Conservation (phyloP, 208 protist species). For the Angomonas ambiguus region DNA sequence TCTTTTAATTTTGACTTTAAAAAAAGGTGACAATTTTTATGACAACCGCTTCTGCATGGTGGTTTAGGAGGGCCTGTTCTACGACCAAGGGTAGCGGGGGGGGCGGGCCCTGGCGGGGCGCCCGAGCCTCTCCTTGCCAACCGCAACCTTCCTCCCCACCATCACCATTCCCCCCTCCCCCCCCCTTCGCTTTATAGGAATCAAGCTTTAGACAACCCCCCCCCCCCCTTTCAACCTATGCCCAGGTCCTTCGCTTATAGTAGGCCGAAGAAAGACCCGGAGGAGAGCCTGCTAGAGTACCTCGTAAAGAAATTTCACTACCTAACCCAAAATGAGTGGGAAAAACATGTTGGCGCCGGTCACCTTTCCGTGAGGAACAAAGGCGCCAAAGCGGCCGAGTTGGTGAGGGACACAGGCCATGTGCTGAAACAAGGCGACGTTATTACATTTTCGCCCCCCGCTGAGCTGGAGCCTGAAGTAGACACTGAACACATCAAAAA, state of each 20-base stretch:
- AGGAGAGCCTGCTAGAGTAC: slow-evolving; percentile 44
- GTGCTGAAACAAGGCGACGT: slow-evolving; percentile 50
- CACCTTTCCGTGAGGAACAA: slow-evolving; percentile 34
- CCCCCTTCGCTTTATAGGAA: too few relatives aligned
- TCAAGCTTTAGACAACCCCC: neutral
- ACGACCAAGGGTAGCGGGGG: too few relatives aligned
- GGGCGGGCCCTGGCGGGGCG: too few relatives aligned
- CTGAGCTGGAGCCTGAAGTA: slow-evolving; percentile 56
- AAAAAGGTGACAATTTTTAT: too few relatives aligned
- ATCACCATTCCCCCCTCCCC: too few relatives aligned
- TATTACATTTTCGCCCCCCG: slow-evolving; percentile 63
- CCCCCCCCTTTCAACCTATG: slow-evolving; percentile 21
- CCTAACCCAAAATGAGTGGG: slow-evolving; percentile 43
- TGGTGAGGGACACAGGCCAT: slow-evolving; percentile 9
- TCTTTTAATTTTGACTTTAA: too few relatives aligned
- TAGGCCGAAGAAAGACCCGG: slow-evolving; percentile 38
- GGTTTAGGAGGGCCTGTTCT: too few relatives aligned
- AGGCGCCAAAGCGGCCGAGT: neutral
- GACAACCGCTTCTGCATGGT: too few relatives aligned
- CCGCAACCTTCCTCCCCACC: too few relatives aligned
- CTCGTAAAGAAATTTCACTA: slow-evolving; percentile 55
- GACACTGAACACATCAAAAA: slow-evolving; percentile 51
- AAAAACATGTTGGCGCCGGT: slow-evolving; percentile 37
- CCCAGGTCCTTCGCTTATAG: slow-evolving; percentile 54
- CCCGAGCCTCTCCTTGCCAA: too few relatives aligned